Base-by-base conservation (phyloP, 2,329 filamentous ascomycete species). In the Mollisiaceae sp. region DNA sequence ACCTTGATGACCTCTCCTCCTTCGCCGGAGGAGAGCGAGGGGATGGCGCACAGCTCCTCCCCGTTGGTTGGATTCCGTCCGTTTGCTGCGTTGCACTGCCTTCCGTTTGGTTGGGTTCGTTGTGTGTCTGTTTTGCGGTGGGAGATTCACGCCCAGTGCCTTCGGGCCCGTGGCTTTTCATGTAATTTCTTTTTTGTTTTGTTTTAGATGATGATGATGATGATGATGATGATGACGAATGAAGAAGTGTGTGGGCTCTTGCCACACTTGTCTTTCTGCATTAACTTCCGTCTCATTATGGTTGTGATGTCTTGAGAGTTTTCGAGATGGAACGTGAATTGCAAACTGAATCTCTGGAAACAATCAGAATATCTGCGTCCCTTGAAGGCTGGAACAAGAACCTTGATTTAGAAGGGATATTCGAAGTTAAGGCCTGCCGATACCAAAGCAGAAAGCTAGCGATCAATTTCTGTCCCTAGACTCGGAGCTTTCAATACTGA, bases 51-150 rank as follows among this genome's bases (percentile, higher is more conserved):
- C n/a, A 41, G 38, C 38, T 12, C 38, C 38, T 18, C 38, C 12
- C 38, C 38, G 38, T 41, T 41, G 38, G 38, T 41, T 11, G 38
- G 38, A 41, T 41, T 41, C 38, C 38, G 38, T 43, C 41, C 15
- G 6, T 18, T 43, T n/a, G 41, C n/a, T 43, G 15, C 14, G 15
- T 43, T 43, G 18, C 41, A n/a, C 5, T 22, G 45, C 45, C n/a
- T 50, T 24, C 4, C 8, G 11, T 24, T 24, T n/a, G 45, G 8
- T n/a, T 50, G 45, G 45, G 22, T n/a, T 50, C n/a, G 20, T 45
- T 50, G 45, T 50, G 41, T 50, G 45, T 50, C 45, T 24, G 45
- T 50, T 50, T 14, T 50, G 45, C n/a, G n/a, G 43, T 50, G n/a
- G 45, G 20, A 24, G 45, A 20, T 22, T 14, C 11, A 39, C 43